phyloP scores from a whole-genome alignment of 176 grass and related monocot species.

The Cenchrus americanus region DNA sequence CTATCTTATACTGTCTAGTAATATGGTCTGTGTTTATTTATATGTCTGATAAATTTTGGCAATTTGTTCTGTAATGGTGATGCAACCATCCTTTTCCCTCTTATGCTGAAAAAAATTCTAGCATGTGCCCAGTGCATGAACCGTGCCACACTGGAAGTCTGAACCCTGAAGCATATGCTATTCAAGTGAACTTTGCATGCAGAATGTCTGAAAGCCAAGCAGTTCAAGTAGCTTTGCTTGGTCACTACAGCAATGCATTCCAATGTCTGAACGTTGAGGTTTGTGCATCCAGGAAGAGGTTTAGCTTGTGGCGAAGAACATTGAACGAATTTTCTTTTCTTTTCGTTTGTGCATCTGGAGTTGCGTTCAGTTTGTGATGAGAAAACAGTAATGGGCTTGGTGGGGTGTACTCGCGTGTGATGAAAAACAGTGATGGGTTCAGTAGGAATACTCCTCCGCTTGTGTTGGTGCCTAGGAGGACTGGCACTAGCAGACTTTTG shows the following conservation, averaged over 20 bases:
- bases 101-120: not conserved
- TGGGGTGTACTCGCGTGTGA: not conserved
- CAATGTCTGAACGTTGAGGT: no score
- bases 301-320: slow-evolving; percentile 15
- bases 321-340: not conserved
- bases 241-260: no score
- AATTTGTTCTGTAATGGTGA: not conserved
- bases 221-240: no score
- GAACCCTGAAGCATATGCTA: no score
- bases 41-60: not conserved
- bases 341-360: not conserved
- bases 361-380: not conserved
- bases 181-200: no score
- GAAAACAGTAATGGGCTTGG: not conserved
- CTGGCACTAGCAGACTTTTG: not conserved
- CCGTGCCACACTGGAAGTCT: not conserved
- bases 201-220: no score
- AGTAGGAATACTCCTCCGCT: not conserved
- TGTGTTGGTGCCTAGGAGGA: not conserved
- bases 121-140: no score
- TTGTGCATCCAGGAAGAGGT: not conserved
- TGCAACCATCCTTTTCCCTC: not conserved
- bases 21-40: slow-evolving; percentile 2
- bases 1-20: not conserved
- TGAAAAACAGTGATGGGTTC: no score